Evolutionary conservation across 73 alveolate species (phyloP).

Genomic region (Uronychia binucleata): DNA sequence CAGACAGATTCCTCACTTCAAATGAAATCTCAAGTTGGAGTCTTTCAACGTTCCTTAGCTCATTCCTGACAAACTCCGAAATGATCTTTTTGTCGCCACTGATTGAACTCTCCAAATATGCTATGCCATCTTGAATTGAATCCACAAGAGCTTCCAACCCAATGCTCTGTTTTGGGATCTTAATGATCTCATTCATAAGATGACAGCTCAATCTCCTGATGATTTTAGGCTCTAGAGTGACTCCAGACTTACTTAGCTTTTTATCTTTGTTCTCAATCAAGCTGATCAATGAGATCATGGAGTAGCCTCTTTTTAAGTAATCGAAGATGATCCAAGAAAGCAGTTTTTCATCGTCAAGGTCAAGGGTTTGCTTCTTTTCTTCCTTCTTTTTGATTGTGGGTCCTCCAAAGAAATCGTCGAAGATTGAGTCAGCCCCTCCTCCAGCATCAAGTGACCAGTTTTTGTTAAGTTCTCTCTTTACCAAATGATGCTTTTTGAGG

Average conservation of each 20-base stretch:
- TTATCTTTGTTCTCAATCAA: conserved; percentile 42
- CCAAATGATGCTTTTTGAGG: conserved; percentile 29
- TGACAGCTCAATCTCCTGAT: neutral
- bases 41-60: conserved; percentile 39
- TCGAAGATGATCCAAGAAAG: conserved; percentile 21
- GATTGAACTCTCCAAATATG: neutral
- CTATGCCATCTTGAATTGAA: neutral
- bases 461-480: conserved; percentile 49
- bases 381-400: conserved; percentile 2
- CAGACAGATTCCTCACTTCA: conserved; percentile 21
- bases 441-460: conserved; percentile 8
- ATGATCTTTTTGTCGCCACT: conserved; percentile 10
- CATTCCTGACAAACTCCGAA: conserved; percentile 34
- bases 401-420: conserved; percentile 52
- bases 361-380: conserved; percentile 26
- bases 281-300: conserved; percentile 21
- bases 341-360: conserved; percentile 42
- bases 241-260: neutral
- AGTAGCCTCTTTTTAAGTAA: conserved; percentile 42
- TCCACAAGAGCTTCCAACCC: neutral
- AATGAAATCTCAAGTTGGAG: conserved; percentile 26
- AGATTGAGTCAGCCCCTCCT: conserved; percentile 34
- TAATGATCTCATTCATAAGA: neutral
- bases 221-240: neutral
- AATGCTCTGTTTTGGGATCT: neutral